Evolutionary conservation across 768 basidiomycete species (phyloP).

Genomic region (Dioszegia crocea): DNA sequence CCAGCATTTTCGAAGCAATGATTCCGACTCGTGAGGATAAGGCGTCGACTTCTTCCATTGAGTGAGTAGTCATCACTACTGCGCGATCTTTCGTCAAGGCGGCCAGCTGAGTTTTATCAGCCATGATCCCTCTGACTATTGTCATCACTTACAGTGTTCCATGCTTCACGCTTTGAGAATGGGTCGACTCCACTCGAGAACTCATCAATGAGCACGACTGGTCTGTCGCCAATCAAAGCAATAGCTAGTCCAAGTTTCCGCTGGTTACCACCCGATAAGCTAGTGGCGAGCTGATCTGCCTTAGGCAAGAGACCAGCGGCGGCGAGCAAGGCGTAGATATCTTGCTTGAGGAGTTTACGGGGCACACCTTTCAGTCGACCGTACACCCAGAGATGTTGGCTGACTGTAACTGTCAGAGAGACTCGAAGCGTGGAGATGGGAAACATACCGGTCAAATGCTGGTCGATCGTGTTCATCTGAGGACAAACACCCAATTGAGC

Average conservation of each 20-base stretch:
- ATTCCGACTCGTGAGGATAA: slow-evolving; percentile 73
- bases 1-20: slow-evolving; percentile 68
- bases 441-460: slow-evolving; percentile 59
- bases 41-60: slow-evolving; percentile 79
- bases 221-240: slow-evolving; percentile 69
- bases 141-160: slow-evolving; percentile 66
- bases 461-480: slow-evolving; percentile 77
- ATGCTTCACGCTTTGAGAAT: slow-evolving; percentile 79
- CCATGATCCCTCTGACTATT: background rate
- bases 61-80: slow-evolving; percentile 54
- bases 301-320: slow-evolving; percentile 62
- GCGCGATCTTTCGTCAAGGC: slow-evolving; percentile 30
- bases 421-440: too few relatives aligned
- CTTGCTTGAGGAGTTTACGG: slow-evolving; percentile 56
- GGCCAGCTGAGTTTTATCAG: slow-evolving; percentile 20
- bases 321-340: slow-evolving; percentile 59
- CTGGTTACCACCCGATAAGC: slow-evolving; percentile 74
- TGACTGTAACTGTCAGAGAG: slow-evolving; percentile 45
- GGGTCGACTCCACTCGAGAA: slow-evolving; percentile 80
- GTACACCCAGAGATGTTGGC: slow-evolving; percentile 68
- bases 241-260: slow-evolving; percentile 72
- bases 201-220: slow-evolving; percentile 75
- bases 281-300: slow-evolving; percentile 67
- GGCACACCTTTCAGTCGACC: slow-evolving; percentile 68
- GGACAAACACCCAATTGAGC: slow-evolving; percentile 74